phyloP scores from a whole-genome alignment of 306 rosid genomes.

The Sphenostylis stenocarpa region DNA sequence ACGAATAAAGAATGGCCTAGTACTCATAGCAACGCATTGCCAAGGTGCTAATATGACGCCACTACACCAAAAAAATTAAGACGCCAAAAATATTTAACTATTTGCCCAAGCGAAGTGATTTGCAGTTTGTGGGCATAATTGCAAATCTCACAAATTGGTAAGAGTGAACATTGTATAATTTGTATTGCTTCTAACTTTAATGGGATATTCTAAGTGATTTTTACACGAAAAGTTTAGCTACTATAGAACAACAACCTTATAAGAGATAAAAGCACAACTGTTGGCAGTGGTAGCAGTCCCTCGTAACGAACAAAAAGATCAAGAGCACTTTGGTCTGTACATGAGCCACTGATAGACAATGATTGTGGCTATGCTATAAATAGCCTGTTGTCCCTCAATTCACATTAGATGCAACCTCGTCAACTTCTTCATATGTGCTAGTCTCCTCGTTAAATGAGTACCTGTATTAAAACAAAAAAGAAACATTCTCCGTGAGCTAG shows the following conservation, averaged over 20 bases:
- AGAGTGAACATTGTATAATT: neutral
- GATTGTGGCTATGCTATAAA: constrained; percentile 23
- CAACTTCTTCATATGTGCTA: constrained; percentile 57
- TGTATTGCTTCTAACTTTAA: constrained; percentile 11
- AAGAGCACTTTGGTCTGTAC: constrained; percentile 34
- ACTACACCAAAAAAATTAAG: neutral
- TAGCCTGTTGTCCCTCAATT: constrained; percentile 30
- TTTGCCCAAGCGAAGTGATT: neutral
- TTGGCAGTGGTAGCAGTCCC: neutral
- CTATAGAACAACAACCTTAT: neutral
- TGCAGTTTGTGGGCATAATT: constrained; percentile 2
- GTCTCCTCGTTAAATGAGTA: constrained; percentile 65
- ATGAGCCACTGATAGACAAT: constrained; percentile 9
- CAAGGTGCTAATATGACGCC: neutral
- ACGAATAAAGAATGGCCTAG: neutral
- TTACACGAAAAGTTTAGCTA: neutral
- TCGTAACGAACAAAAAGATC: neutral
- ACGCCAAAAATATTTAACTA: neutral
- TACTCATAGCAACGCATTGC: neutral
- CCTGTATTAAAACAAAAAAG: constrained; percentile 31
- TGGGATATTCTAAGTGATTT: neutral
- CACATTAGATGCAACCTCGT: constrained; percentile 40
- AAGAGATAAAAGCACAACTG: constrained; percentile 1
- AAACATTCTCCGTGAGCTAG: constrained; percentile 15
- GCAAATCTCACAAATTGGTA: neutral